Evolutionary conservation across 75 land plant species (phyloP).

Genomic region (Larix kaempferi): DNA sequence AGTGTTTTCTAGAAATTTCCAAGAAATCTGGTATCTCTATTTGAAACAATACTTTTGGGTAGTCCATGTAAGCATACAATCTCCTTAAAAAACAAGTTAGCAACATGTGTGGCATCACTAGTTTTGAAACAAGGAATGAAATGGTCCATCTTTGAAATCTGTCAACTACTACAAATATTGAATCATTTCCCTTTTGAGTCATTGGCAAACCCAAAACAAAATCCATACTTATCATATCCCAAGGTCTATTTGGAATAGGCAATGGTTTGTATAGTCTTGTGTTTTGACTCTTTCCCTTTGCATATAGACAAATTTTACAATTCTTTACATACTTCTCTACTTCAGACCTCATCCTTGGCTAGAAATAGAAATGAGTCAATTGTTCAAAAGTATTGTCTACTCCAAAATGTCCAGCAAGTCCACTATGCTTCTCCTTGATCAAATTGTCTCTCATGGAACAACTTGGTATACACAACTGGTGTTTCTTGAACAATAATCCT

Average conservation of each 20-base stretch:
- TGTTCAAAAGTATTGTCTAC: background rate
- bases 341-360: background rate
- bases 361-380: background rate
- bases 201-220: conserved; percentile 11
- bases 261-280: background rate
- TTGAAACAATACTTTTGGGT: conserved; percentile 13
- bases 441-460: too few species aligned
- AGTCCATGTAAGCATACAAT: conserved; percentile 8
- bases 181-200: background rate
- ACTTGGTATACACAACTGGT: too few species aligned
- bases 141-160: conserved; percentile 14
- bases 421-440: too few species aligned
- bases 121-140: conserved; percentile 14
- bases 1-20: conserved; percentile 11
- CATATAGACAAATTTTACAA: background rate
- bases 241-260: background rate
- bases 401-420: too few species aligned
- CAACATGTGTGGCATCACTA: background rate
- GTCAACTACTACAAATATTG: conserved; percentile 16
- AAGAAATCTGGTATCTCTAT: conserved; percentile 28
- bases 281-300: background rate
- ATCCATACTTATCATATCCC: conserved; percentile 3
- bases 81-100: background rate
- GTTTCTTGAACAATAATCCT: too few species aligned
- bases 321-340: background rate